These are phyloP conservation scores for Thelonectria olida DNA, from an alignment of 2,329 filamentous ascomycete genomes.

Conservation along the genomic window DNA sequence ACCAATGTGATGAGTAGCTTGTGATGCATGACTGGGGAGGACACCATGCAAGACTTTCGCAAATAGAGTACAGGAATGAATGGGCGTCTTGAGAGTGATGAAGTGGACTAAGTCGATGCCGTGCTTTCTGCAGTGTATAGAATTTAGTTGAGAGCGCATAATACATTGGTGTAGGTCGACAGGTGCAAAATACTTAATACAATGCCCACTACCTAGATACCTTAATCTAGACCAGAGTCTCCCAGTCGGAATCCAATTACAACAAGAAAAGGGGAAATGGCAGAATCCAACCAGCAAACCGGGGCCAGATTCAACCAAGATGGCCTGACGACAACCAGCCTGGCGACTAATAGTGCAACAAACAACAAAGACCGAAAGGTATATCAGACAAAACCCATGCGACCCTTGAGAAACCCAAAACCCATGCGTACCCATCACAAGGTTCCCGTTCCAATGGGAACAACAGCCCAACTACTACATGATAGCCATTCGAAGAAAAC, in stretches of 20 bases:
- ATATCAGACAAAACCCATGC: not conserved
- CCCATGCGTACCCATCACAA: not conserved
- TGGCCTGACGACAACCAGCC: not conserved
- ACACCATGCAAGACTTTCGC: not conserved
- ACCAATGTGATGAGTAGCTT: not conserved
- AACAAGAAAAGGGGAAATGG: not conserved
- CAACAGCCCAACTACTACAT: not conserved
- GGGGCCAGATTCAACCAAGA: not conserved
- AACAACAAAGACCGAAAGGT: not conserved
- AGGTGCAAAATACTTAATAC: too few relatives aligned
- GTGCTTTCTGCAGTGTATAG: not conserved
- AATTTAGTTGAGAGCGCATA: constrained; percentile 3
- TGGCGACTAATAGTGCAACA: not conserved
- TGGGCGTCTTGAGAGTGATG: not conserved
- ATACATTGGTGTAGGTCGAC: too few relatives aligned
- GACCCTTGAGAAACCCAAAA: not conserved
- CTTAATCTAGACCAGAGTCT: not conserved
- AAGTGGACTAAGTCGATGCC: not conserved
- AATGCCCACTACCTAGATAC: not conserved
- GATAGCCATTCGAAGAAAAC: not conserved
- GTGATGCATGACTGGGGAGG: not conserved
- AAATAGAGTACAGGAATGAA: too few relatives aligned
- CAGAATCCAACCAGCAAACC: not conserved
- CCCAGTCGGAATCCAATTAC: not conserved
- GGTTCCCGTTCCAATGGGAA: not conserved